Conservation (phyloP, 495 filamentous ascomycete genomes). For the Penicillium soppii region DNA sequence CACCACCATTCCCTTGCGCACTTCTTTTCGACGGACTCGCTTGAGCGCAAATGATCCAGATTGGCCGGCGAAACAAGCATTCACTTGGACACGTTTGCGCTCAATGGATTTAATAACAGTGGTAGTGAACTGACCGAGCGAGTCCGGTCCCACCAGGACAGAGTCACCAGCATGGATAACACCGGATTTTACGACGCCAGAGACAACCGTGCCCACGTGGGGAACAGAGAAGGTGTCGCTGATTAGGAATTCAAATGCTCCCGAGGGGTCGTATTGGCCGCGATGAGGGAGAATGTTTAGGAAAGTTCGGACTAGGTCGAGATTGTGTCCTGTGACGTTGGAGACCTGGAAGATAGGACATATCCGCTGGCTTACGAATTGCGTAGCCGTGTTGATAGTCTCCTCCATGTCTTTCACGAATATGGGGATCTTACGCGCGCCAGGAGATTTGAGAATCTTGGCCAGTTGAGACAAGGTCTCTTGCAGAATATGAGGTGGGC, state of each 20-base stretch:
- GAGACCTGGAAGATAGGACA: slow-evolving; percentile 98
- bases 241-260: slow-evolving; percentile 90
- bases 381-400: slow-evolving; percentile 90
- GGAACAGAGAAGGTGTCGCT: slow-evolving; percentile 99
- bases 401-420: slow-evolving; percentile 91
- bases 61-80: slow-evolving; percentile 86
- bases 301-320: slow-evolving; percentile 82
- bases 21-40: slow-evolving; percentile 83
- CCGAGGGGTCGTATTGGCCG: slow-evolving; percentile 85
- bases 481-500: slow-evolving; percentile 90
- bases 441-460: slow-evolving; percentile 89
- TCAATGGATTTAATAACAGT: slow-evolving; percentile 93
- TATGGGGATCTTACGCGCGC: slow-evolving; percentile 94
- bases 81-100: slow-evolving; percentile 88
- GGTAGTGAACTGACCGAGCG: slow-evolving; percentile 84
- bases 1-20: slow-evolving; percentile 98
- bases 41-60: slow-evolving; percentile 90
- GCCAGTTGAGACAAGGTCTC: slow-evolving; percentile 91
- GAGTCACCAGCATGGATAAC: slow-evolving; percentile 89
- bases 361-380: slow-evolving; percentile 93
- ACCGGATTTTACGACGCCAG: slow-evolving; percentile 81
- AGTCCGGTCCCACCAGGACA: slow-evolving; percentile 88
- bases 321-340: slow-evolving; percentile 89
- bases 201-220: slow-evolving; percentile 94
- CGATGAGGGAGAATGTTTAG: slow-evolving; percentile 95